Conservation (phyloP, 2,329 filamentous ascomycete species). For the Talaromyces sp. region DNA sequence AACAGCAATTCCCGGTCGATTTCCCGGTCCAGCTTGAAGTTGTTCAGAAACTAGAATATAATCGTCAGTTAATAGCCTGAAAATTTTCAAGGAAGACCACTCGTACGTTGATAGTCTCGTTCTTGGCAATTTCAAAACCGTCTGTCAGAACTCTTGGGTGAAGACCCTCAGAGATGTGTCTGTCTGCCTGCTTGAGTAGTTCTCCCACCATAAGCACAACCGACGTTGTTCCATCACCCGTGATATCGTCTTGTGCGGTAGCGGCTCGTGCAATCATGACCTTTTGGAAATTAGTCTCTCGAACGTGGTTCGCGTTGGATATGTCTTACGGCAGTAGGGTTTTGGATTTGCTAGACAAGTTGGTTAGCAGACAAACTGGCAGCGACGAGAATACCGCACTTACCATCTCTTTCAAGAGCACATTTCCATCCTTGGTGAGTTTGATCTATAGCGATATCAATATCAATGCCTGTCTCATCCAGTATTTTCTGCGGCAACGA, state of each 20-base stretch:
- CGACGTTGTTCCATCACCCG: conserved; percentile 94
- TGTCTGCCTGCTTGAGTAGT: conserved; percentile 93
- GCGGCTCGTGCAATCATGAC: conserved; percentile 74
- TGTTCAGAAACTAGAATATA: conserved; percentile 70
- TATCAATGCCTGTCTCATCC: conserved; percentile 13
- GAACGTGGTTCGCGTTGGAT: conserved; percentile 1
- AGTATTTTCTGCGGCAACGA: not conserved
- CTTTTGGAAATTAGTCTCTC: conserved; percentile 22
- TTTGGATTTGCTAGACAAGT: conserved; percentile 73
- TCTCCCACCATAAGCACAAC: conserved; percentile 94
- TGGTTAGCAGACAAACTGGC: not conserved
- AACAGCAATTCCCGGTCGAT: conserved; percentile 92
- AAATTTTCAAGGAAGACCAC: conserved; percentile 7
- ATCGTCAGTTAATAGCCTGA: not conserved
- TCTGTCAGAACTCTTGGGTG: conserved; percentile 96
- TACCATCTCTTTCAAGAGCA: conserved; percentile 65
- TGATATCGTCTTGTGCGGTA: conserved; percentile 97
- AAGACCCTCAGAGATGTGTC: conserved; percentile 93
- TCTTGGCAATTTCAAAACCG: conserved; percentile 95
- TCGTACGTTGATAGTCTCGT: conserved; percentile 75
- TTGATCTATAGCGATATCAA: conserved; percentile 65
- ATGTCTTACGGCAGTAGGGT: conserved; percentile 76
- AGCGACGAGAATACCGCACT: conserved; percentile 14
- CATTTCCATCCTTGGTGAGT: conserved; percentile 97
- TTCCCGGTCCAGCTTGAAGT: conserved; percentile 82